Percentiles rank a stretch among this genome's conserved stretches.
Evolutionary conservation across 106 monocot genomes (phyloP).

Genomic region (Iris macrosiphon): DNA sequence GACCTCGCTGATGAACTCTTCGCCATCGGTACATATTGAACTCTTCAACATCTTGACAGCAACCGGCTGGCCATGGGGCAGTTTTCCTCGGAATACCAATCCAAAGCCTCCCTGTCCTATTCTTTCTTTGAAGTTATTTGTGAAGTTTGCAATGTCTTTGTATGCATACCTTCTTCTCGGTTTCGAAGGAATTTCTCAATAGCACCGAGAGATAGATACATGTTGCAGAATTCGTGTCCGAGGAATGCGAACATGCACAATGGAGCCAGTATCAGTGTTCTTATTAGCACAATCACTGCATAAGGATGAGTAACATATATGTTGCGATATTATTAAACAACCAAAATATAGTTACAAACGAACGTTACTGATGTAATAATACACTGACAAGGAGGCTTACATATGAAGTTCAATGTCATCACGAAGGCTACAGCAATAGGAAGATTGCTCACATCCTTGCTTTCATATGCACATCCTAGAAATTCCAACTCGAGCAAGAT

Average conservation of each 20-base stretch:
- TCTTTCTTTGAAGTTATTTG: conserved; percentile 26
- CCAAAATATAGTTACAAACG: too few relatives aligned
- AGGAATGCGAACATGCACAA: conserved; percentile 17
- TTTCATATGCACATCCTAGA: too few relatives aligned
- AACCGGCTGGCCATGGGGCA: conserved; percentile 26
- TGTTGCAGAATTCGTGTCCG: conserved; percentile 13
- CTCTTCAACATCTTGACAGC: conserved; percentile 35
- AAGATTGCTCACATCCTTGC: too few relatives aligned
- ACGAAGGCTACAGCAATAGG: too few relatives aligned
- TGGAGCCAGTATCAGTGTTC: conserved; percentile 25
- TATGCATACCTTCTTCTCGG: conserved; percentile 34
- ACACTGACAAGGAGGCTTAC: too few relatives aligned
- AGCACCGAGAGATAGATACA: too few relatives aligned
- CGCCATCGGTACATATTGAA: conserved; percentile 19
- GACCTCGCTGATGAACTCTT: conserved; percentile 53
- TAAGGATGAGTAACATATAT: too few relatives aligned
- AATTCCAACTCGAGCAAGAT: too few relatives aligned
- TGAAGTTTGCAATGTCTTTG: conserved; percentile 27
- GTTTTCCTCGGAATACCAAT: conserved; percentile 28
- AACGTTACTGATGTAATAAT: too few relatives aligned
- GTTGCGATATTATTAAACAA: too few relatives aligned
- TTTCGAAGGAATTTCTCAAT: conserved; percentile 39
- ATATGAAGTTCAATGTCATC: too few relatives aligned
- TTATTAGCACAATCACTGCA: too few relatives aligned
- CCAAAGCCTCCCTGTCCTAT: conserved; percentile 43